Percentiles rank a stretch among this genome's conserved stretches.
These are phyloP conservation scores for Aquilaria sinensis DNA, from an alignment of 345 rosid species.

Conservation along the genomic window DNA sequence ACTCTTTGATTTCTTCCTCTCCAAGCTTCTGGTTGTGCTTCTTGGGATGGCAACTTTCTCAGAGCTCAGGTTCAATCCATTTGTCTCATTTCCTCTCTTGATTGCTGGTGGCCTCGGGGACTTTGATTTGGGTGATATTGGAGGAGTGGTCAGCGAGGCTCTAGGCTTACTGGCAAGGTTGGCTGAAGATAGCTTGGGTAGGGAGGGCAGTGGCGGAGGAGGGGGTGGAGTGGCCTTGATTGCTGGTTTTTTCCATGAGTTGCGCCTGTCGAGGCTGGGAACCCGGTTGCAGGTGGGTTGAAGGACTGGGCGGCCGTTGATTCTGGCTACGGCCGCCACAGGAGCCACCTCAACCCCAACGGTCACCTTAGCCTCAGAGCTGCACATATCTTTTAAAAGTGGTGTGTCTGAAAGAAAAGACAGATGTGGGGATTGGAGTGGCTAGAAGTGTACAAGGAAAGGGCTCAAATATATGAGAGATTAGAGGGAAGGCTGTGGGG, in stretches of 20 bases:
- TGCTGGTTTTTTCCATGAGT: conserved; percentile 21
- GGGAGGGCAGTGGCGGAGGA: conserved; percentile 10
- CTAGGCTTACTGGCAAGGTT: conserved; percentile 2
- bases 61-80: conserved; percentile 28
- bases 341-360: conserved; percentile 21
- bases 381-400: conserved; percentile 23
- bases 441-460: not conserved
- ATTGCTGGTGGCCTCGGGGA: conserved; percentile 26
- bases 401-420: not conserved
- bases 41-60: conserved; percentile 24
- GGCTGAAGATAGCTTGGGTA: conserved; percentile 4
- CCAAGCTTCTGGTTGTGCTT: conserved; percentile 12
- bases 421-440: not conserved
- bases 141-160: conserved; percentile 13
- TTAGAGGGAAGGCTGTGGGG: not conserved
- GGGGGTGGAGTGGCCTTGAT: conserved; percentile 23
- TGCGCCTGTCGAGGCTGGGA: conserved; percentile 22
- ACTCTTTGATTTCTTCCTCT: conserved; percentile 53
- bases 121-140: conserved; percentile 31
- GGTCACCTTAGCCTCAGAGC: conserved; percentile 33
- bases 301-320: conserved; percentile 59
- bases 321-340: conserved; percentile 20
- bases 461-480: conserved; percentile 1
- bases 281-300: conserved; percentile 51
- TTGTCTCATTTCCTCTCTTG: conserved; percentile 32